These are phyloP conservation scores for Homolaphlyctis polyrhiza DNA, from an alignment of 371 early-diverging fungal genomes.

Conservation along the genomic window DNA sequence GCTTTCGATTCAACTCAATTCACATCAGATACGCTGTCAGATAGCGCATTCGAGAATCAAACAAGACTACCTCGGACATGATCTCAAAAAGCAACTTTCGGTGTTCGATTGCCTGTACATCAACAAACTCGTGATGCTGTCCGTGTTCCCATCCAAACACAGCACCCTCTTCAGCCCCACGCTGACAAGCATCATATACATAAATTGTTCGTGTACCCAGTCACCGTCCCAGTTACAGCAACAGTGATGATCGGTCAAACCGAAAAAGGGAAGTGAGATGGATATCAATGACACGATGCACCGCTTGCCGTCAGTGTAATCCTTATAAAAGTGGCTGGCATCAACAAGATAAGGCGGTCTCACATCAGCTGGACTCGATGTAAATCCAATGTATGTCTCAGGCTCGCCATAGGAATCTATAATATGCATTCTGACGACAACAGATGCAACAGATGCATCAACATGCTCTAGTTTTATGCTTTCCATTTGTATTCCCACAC, in stretches of 20 bases:
- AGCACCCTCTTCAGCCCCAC: not conserved
- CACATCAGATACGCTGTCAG: no score
- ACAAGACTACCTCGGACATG: not conserved
- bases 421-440: not conserved
- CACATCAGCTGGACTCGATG: not conserved
- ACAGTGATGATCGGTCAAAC: no score
- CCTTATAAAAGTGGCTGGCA: no score
- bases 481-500: not conserved
- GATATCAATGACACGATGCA: no score
- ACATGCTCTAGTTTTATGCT: not conserved
- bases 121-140: not conserved
- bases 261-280: no score
- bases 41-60: no score
- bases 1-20: no score
- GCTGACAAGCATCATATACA: no score
- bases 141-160: conserved; percentile 4
- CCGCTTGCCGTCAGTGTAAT: no score
- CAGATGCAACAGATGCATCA: not conserved
- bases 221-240: no score
- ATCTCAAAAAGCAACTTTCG: not conserved
- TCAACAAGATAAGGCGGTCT: no score
- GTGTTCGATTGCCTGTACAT: not conserved
- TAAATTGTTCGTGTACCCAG: no score
- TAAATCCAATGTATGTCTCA: not conserved
- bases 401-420: not conserved